Evolutionary conservation across 2,329 filamentous ascomycete genomes (phyloP).

Genomic region (Blumeriella jaapii): DNA sequence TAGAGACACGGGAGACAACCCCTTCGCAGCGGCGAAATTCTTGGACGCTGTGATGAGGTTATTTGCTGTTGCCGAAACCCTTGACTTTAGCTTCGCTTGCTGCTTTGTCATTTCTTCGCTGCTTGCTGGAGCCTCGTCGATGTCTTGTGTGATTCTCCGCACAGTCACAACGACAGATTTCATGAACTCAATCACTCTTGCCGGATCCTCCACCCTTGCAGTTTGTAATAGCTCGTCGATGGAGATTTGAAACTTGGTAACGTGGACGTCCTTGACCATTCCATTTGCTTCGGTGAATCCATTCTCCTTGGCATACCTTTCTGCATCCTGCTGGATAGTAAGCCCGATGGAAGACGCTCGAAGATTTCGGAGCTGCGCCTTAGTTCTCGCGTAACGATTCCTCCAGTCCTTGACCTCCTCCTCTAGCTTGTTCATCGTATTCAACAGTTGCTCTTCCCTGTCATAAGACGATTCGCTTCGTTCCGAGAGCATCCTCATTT

Average conservation of each 20-base stretch:
- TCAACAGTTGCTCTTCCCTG: slow-evolving; percentile 67
- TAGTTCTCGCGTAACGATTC: slow-evolving; percentile 74
- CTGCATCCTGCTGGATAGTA: slow-evolving; percentile 56
- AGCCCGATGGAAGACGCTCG: slow-evolving; percentile 72
- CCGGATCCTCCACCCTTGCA: slow-evolving; percentile 62
- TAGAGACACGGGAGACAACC: slow-evolving; percentile 84
- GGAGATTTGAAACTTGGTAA: slow-evolving; percentile 89
- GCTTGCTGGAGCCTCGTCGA: slow-evolving; percentile 46
- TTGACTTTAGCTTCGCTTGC: slow-evolving; percentile 61
- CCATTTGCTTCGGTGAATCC: slow-evolving; percentile 62
- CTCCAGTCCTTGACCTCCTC: slow-evolving; percentile 83
- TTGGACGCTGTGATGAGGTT: slow-evolving; percentile 90
- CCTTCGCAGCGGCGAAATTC: slow-evolving; percentile 73
- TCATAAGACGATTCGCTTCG: slow-evolving; percentile 70
- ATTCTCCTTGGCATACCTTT: slow-evolving; percentile 51
- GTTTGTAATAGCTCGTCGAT: slow-evolving; percentile 80
- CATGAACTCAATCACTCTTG: slow-evolving; percentile 72
- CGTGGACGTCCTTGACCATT: slow-evolving; percentile 77
- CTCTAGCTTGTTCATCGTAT: slow-evolving; percentile 66
- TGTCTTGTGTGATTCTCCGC: slow-evolving; percentile 72
- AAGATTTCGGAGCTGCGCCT: slow-evolving; percentile 74
- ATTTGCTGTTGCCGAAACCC: slow-evolving; percentile 87
- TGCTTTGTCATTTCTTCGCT: slow-evolving; percentile 42
- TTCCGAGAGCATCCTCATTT: slow-evolving; percentile 80
- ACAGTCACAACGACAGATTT: slow-evolving; percentile 76